Base-by-base conservation (phyloP, 768 basidiomycete genomes). In the Termitomyces sp. region DNA sequence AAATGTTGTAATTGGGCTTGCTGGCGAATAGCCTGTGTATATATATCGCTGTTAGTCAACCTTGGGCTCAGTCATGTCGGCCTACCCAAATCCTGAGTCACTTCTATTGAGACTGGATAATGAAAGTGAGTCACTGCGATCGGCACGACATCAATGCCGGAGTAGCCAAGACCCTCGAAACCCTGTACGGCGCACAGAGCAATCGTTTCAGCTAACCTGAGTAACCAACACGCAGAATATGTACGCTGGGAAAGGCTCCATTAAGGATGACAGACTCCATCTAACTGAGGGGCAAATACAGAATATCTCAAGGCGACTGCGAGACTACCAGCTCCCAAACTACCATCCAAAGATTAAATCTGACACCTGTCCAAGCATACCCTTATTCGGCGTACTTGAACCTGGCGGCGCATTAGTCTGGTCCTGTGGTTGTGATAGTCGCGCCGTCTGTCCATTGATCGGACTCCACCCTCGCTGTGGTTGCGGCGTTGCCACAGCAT, bases 311-410 rank as follows among this genome's bases (percentile, higher is more conserved):
- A 14, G 3, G 3, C 12, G 2, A 34, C 34, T 34, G 34, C 12
- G 12, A 34, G 5, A 24, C 6, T 1, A 45, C 2, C 19, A 5
- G 6, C 11, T 10, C 15, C 12, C 35, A 24, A 38, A 28, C 72
- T 81, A 91, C 88, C 88, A 91, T 15, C 88, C 88, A 65, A 90
- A 91, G 46, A 92, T 84, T 59, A 90, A 66, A 72, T 92, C 89
- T 12, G 85, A 84, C 51, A 91, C 82, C 68, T 88, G 87, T 14
- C 87, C 87, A 12, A 90, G 58, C 60, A 90, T 64, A 7, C 84
- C 77, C 65, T 83, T 90, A 58, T 64, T 78, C 9, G 78, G 74
- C 5, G 66, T 61, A 59, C 57, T 65, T 22, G 60, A 62, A 32
- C 62, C 61, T 26, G 58, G 63, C 19, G 60, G 56, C 43, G 41